These are phyloP conservation scores for Dichotomopilus funicola DNA, from an alignment of 2,329 filamentous ascomycete genomes.

Conservation along the genomic window DNA sequence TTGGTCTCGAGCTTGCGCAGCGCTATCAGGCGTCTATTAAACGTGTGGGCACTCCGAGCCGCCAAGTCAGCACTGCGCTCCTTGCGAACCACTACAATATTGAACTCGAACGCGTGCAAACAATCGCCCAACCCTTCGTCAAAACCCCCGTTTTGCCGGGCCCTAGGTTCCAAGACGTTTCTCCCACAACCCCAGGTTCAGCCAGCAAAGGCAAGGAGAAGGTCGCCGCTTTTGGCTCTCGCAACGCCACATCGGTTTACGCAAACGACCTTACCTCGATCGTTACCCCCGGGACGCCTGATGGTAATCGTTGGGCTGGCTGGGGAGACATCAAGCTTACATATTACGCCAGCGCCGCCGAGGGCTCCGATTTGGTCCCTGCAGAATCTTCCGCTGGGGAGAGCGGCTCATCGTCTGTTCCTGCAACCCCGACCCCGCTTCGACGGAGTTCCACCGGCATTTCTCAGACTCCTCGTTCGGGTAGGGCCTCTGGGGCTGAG, in stretches of 20 bases:
- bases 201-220: conserved; percentile 72
- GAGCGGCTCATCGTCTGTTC: conserved; percentile 38
- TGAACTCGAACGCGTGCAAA: conserved; percentile 72
- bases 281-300: conserved; percentile 49
- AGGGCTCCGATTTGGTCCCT: conserved; percentile 24
- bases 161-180: conserved; percentile 40
- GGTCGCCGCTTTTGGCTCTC: conserved; percentile 33
- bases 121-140: conserved; percentile 73
- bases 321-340: conserved; percentile 76
- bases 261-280: conserved; percentile 80
- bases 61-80: conserved; percentile 63
- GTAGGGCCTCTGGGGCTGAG: conserved; percentile 29
- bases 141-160: conserved; percentile 54
- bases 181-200: conserved; percentile 50
- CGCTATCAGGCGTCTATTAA: conserved; percentile 87
- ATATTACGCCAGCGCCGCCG: conserved; percentile 58
- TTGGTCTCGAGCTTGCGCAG: conserved; percentile 81
- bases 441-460: conserved; percentile 59
- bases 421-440: conserved; percentile 68
- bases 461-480: conserved; percentile 35
- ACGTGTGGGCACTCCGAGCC: conserved; percentile 58
- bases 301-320: conserved; percentile 56
- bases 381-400: conserved; percentile 17
- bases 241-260: conserved; percentile 54
- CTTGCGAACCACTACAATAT: conserved; percentile 81